Evolutionary conservation across 768 basidiomycete species (phyloP), one percentile per base, ranked within the genome.

Genomic region (Chalciporus piperatus): DNA sequence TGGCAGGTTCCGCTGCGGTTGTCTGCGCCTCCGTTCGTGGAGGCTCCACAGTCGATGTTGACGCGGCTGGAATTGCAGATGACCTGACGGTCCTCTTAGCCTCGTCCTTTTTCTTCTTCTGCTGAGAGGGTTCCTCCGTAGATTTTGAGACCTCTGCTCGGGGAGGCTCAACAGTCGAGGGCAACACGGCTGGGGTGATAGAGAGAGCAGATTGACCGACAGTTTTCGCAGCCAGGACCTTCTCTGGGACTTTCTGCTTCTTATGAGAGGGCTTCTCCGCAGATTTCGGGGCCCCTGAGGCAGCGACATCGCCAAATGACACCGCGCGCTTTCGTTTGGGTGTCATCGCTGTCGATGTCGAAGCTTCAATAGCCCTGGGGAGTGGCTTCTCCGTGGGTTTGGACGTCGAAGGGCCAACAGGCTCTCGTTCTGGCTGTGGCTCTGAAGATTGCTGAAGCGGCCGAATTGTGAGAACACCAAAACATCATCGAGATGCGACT

Each of bases 251-350:
- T n/a, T 37, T 37, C 16, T 43, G 54, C 55, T 51, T 63, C 55
- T 49, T 58, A 51, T 9, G 16, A 13, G 20, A 13, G 0, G n/a
- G 51, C 10, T 27, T 51, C 46, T 43, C 47, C 11, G 41, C 25
- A 19, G 20, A 35, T 17, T 50, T 40, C 10, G 50, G 41, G 17
- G 38, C 6, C 16, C 27, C 20, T 1, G 22, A 30, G 19, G 16
- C 3, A 20, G 33, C 6, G 10, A 39, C 22, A 3, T 28, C 35
- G n/a, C 30, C 41, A 22, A 58, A 55, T 3, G 58, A 58, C 39
- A 53, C 52, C 51, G 58, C 71, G 33, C 61, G 69, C 53, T 66
- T 74, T 59, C 62, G 65, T 47, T 46, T 47, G 0, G 55, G 32
- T 16, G 42, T 37, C 38, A 40, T 44, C 25, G 27, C 17, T 9